Evolutionary conservation across 1,284 basidiomycete genomes (phyloP).

Genomic region (Moesziomyces antarcticus): DNA sequence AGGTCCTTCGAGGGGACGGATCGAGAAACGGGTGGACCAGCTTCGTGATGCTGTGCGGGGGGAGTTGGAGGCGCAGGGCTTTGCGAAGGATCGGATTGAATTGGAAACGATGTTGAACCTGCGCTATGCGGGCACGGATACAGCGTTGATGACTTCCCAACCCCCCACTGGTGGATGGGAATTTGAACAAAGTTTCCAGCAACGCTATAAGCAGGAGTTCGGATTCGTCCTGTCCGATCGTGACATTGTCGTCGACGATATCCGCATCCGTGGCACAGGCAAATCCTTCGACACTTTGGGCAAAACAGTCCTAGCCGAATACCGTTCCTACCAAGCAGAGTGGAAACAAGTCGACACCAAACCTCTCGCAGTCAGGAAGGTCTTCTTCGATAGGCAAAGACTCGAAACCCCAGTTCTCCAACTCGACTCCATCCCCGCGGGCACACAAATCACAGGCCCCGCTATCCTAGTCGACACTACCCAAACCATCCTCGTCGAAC

Average conservation of each 20-base stretch:
- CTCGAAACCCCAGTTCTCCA: conserved; percentile 83
- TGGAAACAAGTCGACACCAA: background rate
- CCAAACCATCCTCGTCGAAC: conserved; percentile 82
- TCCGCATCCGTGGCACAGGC: conserved; percentile 83
- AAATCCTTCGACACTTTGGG: conserved; percentile 88
- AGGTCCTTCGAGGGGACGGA: conserved; percentile 9
- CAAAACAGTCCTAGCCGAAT: conserved; percentile 80
- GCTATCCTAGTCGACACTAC: conserved; percentile 92
- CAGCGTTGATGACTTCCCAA: conserved; percentile 85
- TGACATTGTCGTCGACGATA: conserved; percentile 84
- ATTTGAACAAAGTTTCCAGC: conserved; percentile 80
- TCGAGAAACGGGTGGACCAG: conserved; percentile 68
- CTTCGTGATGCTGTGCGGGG: conserved; percentile 73
- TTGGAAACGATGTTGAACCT: conserved; percentile 83
- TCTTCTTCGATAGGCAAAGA: conserved; percentile 81
- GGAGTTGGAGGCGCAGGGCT: conserved; percentile 82
- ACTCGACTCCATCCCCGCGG: conserved; percentile 76
- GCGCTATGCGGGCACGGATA: conserved; percentile 77
- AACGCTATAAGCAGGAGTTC: conserved; percentile 72
- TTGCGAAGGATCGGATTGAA: conserved; percentile 76
- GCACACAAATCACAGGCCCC: conserved; percentile 80
- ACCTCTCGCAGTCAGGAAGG: conserved; percentile 71
- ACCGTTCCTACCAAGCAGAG: conserved; percentile 5
- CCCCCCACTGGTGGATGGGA: conserved; percentile 74
- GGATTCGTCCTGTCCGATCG: conserved; percentile 88